These are phyloP conservation scores for Gymnopus androsaceus DNA, from an alignment of 1,284 basidiomycete species.

Conservation along the genomic window DNA sequence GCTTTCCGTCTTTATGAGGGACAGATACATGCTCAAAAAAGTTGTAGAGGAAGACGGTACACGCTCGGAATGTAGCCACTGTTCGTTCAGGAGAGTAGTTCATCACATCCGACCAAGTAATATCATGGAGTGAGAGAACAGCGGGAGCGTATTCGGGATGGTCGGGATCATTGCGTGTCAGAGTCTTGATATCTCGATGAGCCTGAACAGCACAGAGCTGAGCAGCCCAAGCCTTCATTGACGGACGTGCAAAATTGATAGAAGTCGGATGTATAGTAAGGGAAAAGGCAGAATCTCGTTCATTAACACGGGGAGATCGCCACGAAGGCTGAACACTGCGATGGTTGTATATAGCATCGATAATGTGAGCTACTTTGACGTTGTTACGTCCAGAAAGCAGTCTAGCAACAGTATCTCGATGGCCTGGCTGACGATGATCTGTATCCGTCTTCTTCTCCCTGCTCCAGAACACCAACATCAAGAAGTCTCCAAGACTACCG, in stretches of 20 bases:
- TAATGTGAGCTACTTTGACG: neutral
- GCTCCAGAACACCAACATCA: neutral
- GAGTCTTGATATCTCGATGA: neutral
- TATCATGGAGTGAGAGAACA: neutral
- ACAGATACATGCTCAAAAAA: neutral
- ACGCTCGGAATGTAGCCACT: neutral
- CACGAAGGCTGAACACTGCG: neutral
- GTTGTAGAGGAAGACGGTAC: constrained; percentile 1
- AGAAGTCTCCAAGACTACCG: neutral
- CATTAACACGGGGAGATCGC: neutral
- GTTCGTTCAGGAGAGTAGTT: neutral
- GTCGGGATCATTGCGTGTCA: neutral
- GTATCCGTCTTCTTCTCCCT: neutral
- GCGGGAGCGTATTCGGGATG: neutral
- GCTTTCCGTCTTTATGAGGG: neutral
- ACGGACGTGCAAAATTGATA: neutral
- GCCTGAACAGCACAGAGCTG: neutral
- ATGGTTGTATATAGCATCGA: constrained; percentile 1
- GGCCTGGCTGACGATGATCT: neutral
- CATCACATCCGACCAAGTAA: neutral
- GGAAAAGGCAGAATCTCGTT: constrained; percentile 4
- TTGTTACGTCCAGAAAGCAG: neutral
- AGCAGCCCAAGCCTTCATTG: neutral
- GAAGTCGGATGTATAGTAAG: neutral
- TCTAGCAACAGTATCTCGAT: neutral